Conservation (phyloP, 176 grass and related monocot genomes). For the Carex myosuroides region DNA sequence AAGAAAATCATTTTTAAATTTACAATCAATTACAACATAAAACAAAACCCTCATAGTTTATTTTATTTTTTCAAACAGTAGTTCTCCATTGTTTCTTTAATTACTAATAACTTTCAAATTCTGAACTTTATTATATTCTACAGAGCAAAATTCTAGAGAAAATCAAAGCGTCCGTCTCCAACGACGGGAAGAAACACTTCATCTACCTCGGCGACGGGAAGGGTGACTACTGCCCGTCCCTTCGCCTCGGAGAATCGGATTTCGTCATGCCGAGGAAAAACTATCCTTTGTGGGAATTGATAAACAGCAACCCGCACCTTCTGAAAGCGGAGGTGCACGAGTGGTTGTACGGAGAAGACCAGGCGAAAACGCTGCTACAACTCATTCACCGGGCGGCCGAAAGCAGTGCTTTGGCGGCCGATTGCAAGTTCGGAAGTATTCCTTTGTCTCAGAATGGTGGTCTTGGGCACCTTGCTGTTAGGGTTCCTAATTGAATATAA, state of each 20-base stretch:
- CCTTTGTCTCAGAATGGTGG: constrained; percentile 37
- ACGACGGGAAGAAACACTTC: constrained; percentile 32
- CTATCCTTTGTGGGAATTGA: constrained; percentile 73
- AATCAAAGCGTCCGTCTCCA: constrained; percentile 23
- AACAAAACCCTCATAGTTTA: background rate
- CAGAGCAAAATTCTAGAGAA: constrained; percentile 35
- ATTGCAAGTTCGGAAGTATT: constrained; percentile 52
- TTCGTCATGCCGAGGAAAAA: constrained; percentile 68
- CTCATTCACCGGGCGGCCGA: constrained; percentile 38
- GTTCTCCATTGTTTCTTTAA: background rate
- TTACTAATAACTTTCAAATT: background rate
- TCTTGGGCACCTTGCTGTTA: constrained; percentile 35
- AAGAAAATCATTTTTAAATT: background rate
- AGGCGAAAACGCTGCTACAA: constrained; percentile 40
- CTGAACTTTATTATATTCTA: background rate
- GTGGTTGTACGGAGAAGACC: constrained; percentile 54
- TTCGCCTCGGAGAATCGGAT: constrained; percentile 43
- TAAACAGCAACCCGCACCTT: constrained; percentile 33
- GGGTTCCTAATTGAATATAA: constrained; percentile 54
- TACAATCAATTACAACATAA: background rate
- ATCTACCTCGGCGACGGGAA: constrained; percentile 79
- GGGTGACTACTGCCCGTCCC: constrained; percentile 80
- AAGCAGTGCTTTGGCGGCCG: background rate
- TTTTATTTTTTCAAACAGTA: background rate
- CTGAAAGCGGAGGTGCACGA: constrained; percentile 68